Conservation (phyloP, 108 stramenopile genomes). For the Skeletonema marinoi region DNA sequence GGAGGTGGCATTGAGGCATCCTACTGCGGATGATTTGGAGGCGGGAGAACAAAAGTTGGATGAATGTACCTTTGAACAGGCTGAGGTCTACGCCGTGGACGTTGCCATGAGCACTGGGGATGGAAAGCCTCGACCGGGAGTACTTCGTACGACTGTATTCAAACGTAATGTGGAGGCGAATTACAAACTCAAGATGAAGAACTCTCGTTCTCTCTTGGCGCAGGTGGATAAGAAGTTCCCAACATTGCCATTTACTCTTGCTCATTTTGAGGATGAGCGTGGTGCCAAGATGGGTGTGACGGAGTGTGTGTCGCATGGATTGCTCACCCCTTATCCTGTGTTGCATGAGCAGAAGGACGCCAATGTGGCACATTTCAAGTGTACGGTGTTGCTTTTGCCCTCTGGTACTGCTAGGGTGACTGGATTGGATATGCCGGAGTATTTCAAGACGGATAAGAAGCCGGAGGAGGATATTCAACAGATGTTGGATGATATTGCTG, state of each 20-base stretch:
- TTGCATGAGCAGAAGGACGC: conserved; percentile 88
- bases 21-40: conserved; percentile 77
- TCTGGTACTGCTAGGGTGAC: conserved; percentile 92
- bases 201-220: conserved; percentile 80
- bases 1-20: conserved; percentile 86
- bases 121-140: conserved; percentile 90
- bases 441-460: conserved; percentile 86
- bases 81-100: conserved; percentile 96
- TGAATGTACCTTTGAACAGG: conserved; percentile 84
- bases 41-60: conserved; percentile 78
- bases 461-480: conserved; percentile 87
- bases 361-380: conserved; percentile 96
- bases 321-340: conserved; percentile 94
- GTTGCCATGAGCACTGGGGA: conserved; percentile 98
- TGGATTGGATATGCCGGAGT: conserved; percentile 77
- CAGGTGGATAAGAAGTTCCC: conserved; percentile 96
- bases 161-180: conserved; percentile 96
- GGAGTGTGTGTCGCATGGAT: conserved; percentile 93
- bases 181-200: conserved; percentile 97
- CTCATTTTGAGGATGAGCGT: conserved; percentile 93
- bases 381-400: conserved; percentile 94
- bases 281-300: conserved; percentile 93
- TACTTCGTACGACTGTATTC: conserved; percentile 94
- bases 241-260: conserved; percentile 96
- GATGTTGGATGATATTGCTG: conserved; percentile 72